These are phyloP conservation scores for Schrenkiella parvula DNA, from an alignment of 345 rosid species.

Conservation along the genomic window DNA sequence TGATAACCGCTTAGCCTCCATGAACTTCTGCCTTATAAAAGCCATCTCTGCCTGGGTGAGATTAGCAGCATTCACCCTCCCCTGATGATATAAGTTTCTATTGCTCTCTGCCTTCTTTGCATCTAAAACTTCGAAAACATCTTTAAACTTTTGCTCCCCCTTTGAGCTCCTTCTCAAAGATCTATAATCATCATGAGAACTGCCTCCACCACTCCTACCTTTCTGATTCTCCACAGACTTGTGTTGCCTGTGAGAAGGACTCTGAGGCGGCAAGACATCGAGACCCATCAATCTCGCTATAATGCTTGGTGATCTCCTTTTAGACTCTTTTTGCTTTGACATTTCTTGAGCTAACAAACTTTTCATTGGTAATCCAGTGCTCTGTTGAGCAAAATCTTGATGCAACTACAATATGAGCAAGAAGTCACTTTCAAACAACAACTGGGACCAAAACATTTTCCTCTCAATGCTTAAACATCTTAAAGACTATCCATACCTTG, in stretches of 20 bases:
- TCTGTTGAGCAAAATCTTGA: slow-evolving; percentile 39
- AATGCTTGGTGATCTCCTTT: slow-evolving; percentile 68
- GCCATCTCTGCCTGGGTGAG: slow-evolving; percentile 66
- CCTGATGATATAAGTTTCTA: slow-evolving; percentile 32
- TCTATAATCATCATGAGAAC: slow-evolving; percentile 38
- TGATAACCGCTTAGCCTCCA: slow-evolving; percentile 75
- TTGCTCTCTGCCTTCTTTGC: slow-evolving; percentile 43
- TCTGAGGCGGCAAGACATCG: slow-evolving; percentile 71
- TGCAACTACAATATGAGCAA: slow-evolving; percentile 42
- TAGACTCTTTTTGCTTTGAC: slow-evolving; percentile 68
- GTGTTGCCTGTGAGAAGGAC: slow-evolving; percentile 41
- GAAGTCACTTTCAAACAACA: slow-evolving; percentile 21
- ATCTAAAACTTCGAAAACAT: slow-evolving; percentile 91
- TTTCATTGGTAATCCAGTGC: slow-evolving; percentile 56
- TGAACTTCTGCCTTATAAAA: slow-evolving; percentile 65
- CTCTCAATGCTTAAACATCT: not conserved
- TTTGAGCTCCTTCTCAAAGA: slow-evolving; percentile 66
- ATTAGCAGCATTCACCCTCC: slow-evolving; percentile 35
- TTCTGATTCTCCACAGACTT: slow-evolving; percentile 38
- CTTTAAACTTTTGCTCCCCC: slow-evolving; percentile 85
- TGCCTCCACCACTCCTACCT: slow-evolving; percentile 34
- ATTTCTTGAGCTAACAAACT: slow-evolving; percentile 77
- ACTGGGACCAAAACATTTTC: not conserved
- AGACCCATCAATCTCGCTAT: slow-evolving; percentile 96
- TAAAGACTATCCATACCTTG: slow-evolving; percentile 46